Percentiles rank a stretch among this genome's conserved stretches.
phyloP scores from a whole-genome alignment of 2,329 filamentous ascomycete genomes.

The Periglandula ipomoeae region DNA sequence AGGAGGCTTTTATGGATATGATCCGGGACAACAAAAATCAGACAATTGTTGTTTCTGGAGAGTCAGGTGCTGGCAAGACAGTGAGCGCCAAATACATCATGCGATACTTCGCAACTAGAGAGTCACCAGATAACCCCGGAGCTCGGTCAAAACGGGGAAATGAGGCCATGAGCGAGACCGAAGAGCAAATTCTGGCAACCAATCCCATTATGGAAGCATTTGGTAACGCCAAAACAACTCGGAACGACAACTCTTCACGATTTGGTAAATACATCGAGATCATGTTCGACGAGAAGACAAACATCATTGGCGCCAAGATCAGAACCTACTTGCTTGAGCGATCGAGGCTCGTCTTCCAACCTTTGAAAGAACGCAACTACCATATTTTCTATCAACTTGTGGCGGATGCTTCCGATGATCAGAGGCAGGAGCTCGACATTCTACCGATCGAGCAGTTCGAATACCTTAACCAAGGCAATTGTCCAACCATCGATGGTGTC shows the following conservation, averaged over 20 bases:
- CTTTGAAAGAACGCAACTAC: conserved; percentile 95
- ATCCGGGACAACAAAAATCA: conserved; percentile 91
- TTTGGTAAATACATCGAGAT: conserved; percentile 99
- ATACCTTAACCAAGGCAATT: conserved; percentile 91
- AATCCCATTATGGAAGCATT: conserved; percentile 99
- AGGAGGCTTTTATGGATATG: conserved; percentile 99
- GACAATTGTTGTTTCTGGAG: conserved; percentile 97
- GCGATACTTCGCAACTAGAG: conserved; percentile 97
- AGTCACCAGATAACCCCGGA: conserved; percentile 79
- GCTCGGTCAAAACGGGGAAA: conserved; percentile 65
- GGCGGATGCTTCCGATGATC: conserved; percentile 76
- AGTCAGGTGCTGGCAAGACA: conserved; percentile 97
- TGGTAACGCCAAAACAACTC: conserved; percentile 98
- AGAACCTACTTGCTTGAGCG: conserved; percentile 91
- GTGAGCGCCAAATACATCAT: conserved; percentile 99
- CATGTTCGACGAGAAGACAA: conserved; percentile 91
- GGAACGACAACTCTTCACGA: conserved; percentile 97
- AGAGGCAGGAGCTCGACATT: conserved; percentile 71
- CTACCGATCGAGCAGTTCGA: conserved; percentile 83
- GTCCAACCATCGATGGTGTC: conserved; percentile 84
- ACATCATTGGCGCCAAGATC: conserved; percentile 97
- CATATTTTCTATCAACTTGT: conserved; percentile 98
- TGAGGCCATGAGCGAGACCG: conserved; percentile 89
- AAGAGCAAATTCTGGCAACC: conserved; percentile 95
- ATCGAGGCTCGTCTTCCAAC: conserved; percentile 93